These are phyloP conservation scores for Cercospora canescens DNA, from an alignment of 2,329 filamentous ascomycete species.

Conservation along the genomic window DNA sequence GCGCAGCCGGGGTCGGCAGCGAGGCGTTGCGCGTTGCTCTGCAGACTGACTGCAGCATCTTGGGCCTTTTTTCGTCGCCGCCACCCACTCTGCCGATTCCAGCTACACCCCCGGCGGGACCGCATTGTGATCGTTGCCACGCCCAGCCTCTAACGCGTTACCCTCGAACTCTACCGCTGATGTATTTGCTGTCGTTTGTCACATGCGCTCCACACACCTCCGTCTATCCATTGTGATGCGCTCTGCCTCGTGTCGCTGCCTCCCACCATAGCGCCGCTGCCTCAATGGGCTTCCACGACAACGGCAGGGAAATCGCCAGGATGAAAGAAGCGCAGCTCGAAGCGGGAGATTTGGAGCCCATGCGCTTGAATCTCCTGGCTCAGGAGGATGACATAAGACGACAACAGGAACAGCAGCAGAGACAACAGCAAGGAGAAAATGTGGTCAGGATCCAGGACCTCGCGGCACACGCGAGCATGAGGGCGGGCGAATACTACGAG, in stretches of 20 bases:
- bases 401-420: slow-evolving; percentile 14
- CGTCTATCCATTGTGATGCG: neutral
- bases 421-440: slow-evolving; percentile 2
- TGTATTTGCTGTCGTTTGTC: neutral
- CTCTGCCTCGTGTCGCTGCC: neutral
- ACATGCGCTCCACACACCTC: slow-evolving; percentile 1
- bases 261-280: neutral
- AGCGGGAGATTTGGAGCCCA: slow-evolving; percentile 23
- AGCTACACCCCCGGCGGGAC: neutral
- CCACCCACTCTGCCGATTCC: neutral
- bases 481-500: slow-evolving; percentile 8
- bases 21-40: neutral
- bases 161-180: neutral
- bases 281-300: slow-evolving; percentile 19
- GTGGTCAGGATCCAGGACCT: slow-evolving; percentile 9
- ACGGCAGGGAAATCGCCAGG: slow-evolving; percentile 14
- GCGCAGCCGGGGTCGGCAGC: neutral
- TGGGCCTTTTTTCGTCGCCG: neutral
- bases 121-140: slow-evolving; percentile 2
- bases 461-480: slow-evolving; percentile 6
- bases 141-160: slow-evolving; percentile 6
- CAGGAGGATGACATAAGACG: slow-evolving; percentile 24
- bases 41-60: too few species aligned
- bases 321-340: slow-evolving; percentile 25
- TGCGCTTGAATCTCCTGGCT: slow-evolving; percentile 21